Conservation (phyloP, 805 yeast species). For the Metschnikowia gruessii region DNA sequence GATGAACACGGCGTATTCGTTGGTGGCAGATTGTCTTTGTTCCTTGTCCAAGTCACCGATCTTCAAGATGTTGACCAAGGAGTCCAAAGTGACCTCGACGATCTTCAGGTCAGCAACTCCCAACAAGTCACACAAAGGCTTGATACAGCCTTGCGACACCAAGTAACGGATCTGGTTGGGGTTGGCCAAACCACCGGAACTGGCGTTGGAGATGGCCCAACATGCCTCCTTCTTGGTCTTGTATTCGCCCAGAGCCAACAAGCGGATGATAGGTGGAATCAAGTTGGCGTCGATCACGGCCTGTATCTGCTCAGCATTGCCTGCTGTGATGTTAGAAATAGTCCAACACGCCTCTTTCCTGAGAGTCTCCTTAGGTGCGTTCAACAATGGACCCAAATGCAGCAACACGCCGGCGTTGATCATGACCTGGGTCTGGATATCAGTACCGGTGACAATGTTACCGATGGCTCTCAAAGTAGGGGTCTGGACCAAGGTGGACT, state of each 20-base stretch:
- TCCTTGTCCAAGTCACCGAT: conserved; percentile 94
- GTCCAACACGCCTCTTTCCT: conserved; percentile 99
- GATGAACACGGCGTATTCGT: conserved; percentile 85
- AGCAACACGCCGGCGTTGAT: conserved; percentile 89
- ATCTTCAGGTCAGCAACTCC: conserved; percentile 86
- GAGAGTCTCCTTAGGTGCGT: conserved; percentile 85
- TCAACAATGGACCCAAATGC: conserved; percentile 75
- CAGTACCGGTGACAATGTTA: conserved; percentile 96
- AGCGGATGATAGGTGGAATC: conserved; percentile 84
- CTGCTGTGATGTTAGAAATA: conserved; percentile 95
- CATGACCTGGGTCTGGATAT: conserved; percentile 90
- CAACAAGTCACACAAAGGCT: conserved; percentile 91
- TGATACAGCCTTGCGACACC: conserved; percentile 93
- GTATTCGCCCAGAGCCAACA: conserved; percentile 80
- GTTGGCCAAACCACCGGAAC: conserved; percentile 87
- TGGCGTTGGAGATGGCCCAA: conserved; percentile 98
- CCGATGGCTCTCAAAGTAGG: conserved; percentile 98
- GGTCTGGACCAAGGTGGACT: conserved; percentile 84
- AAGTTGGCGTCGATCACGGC: conserved; percentile 94
- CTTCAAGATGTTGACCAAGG: conserved; percentile 87
- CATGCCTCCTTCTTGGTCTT: conserved; percentile 98
- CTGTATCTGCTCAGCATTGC: conserved; percentile 92
- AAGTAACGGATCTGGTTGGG: conserved; percentile 94
- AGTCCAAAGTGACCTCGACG: conserved; percentile 92
- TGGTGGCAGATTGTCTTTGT: conserved; percentile 60